A percentile compares a stretch with the other conserved stretches of the same genome.
Conservation (phyloP, 2,329 filamentous ascomycete species). For the Sarocladium oryzae region DNA sequence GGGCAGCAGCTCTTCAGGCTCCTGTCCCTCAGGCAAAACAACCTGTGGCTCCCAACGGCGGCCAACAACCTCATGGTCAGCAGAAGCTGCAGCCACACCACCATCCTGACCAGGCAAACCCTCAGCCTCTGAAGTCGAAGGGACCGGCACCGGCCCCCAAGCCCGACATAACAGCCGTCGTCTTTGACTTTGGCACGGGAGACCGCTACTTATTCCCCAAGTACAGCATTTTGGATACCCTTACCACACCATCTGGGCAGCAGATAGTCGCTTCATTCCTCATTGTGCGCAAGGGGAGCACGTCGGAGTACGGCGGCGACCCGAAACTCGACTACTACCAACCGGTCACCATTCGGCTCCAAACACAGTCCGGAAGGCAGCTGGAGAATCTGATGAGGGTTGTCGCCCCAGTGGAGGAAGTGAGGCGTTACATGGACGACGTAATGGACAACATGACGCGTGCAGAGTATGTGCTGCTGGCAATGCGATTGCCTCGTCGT, state of each 20-base stretch:
- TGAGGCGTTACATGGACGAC: constrained; percentile 61
- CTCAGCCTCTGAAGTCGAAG: constrained; percentile 54
- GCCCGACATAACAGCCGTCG: constrained; percentile 58
- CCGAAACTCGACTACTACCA: constrained; percentile 67
- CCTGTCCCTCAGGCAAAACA: neutral
- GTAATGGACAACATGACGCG: constrained; percentile 64
- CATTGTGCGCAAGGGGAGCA: constrained; percentile 65
- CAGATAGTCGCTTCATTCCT: constrained; percentile 70
- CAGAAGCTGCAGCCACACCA: constrained; percentile 10
- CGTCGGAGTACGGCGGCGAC: constrained; percentile 58
- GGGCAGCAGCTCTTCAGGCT: constrained; percentile 21
- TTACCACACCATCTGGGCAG: constrained; percentile 42
- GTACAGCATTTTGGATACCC: constrained; percentile 67
- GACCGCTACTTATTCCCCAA: constrained; percentile 76
- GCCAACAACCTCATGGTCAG: neutral
- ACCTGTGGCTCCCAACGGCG: constrained; percentile 5
- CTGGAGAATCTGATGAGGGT: constrained; percentile 55
- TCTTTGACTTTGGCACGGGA: constrained; percentile 65
- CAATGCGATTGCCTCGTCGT: constrained; percentile 55
- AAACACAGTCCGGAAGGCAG: constrained; percentile 45
- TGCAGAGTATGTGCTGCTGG: constrained; percentile 59
- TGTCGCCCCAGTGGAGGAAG: constrained; percentile 57
- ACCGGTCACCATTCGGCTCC: constrained; percentile 60
- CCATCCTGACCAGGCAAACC: constrained; percentile 23
- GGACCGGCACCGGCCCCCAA: constrained; percentile 47